Evolutionary conservation across 257 asterid genomes (phyloP).

Genomic region (Coffea eugenioides): DNA sequence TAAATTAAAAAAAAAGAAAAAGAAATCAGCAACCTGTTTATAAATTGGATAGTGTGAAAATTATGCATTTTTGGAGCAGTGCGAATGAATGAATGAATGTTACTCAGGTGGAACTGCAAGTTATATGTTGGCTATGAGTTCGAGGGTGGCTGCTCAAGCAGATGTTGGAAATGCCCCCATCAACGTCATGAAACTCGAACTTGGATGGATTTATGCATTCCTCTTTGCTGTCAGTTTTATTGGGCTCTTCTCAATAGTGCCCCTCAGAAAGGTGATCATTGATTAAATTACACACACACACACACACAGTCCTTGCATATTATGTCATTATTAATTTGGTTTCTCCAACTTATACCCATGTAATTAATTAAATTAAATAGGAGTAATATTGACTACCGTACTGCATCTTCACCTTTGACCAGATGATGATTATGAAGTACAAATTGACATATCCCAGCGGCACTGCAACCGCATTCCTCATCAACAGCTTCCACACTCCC

Average conservation of each 20-base stretch:
- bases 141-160: constrained; percentile 44
- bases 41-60: background rate
- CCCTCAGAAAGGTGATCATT: constrained; percentile 58
- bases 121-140: constrained; percentile 71
- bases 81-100: no score
- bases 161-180: constrained; percentile 45
- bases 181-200: constrained; percentile 49
- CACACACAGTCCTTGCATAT: no score
- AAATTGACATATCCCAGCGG: constrained; percentile 87
- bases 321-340: background rate
- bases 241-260: constrained; percentile 75
- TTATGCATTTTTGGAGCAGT: no score
- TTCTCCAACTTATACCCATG: background rate
- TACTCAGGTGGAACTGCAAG: constrained; percentile 72
- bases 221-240: constrained; percentile 66
- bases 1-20: no score
- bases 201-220: constrained; percentile 65
- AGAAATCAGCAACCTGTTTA: no score
- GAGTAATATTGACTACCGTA: no score
- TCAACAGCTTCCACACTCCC: constrained; percentile 86
- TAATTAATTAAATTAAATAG: no score
- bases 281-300: no score
- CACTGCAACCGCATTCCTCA: constrained; percentile 80
- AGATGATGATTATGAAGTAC: constrained; percentile 79
- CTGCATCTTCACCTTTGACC: background rate